Percentiles rank a stretch among this genome's conserved stretches.
Conservation (phyloP, 75 land plant genomes). For the Sequoiadendron giganteum region DNA sequence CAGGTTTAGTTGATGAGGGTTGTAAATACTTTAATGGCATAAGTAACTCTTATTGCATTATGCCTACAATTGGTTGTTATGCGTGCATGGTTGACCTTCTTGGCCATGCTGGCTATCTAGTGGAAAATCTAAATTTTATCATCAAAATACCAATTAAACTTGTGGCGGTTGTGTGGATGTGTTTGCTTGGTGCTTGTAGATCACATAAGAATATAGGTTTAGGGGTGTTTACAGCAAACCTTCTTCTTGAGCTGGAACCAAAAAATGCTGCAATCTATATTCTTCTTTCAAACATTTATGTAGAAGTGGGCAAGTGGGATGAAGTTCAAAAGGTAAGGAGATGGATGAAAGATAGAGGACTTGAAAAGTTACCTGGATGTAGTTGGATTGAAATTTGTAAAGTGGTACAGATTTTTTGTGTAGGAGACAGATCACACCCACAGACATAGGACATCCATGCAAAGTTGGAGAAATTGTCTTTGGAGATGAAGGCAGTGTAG, state of each 20-base stretch:
- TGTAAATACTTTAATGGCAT: background rate
- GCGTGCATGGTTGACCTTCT: slow-evolving; percentile 1
- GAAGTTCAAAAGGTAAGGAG: background rate
- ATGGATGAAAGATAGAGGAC: background rate
- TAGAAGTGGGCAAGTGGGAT: background rate
- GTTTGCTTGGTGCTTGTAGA: slow-evolving; percentile 21
- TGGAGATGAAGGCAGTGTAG: background rate
- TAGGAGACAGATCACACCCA: background rate
- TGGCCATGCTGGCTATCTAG: background rate
- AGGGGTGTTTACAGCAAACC: slow-evolving; percentile 11
- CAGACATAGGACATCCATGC: background rate
- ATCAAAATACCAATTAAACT: slow-evolving; percentile 7
- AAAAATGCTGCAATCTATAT: slow-evolving; percentile 12
- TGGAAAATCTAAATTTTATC: background rate
- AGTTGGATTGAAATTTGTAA: background rate
- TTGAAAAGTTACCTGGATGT: slow-evolving; percentile 1
- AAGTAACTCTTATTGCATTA: background rate
- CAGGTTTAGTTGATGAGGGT: background rate
- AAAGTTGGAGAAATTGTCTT: background rate
- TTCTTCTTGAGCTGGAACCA: background rate
- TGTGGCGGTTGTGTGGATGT: slow-evolving; percentile 1
- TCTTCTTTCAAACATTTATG: slow-evolving; percentile 6
- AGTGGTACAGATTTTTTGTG: background rate
- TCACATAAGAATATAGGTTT: slow-evolving; percentile 3
- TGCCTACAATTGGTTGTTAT: background rate